phyloP scores from a whole-genome alignment of 306 rosid genomes.

The Adenanthera pavonina region DNA sequence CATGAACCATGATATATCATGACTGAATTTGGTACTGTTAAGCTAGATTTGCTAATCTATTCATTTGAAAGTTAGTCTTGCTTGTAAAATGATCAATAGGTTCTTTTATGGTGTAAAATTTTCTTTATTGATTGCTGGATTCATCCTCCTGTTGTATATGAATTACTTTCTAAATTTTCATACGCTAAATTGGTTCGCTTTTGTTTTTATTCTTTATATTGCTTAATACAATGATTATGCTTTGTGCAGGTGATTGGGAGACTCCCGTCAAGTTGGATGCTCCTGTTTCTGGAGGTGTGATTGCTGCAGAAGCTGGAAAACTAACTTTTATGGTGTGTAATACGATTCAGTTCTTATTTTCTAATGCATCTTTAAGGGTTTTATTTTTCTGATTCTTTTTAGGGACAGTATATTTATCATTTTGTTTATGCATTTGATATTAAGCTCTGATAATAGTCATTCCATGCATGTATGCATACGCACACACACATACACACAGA shows the following conservation, averaged over 20 bases:
- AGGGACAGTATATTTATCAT: conserved; percentile 2
- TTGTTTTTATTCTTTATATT: background rate
- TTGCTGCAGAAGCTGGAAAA: conserved; percentile 93
- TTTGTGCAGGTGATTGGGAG: conserved; percentile 53
- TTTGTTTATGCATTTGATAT: conserved; percentile 14
- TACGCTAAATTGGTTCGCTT: conserved; percentile 3
- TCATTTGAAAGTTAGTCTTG: conserved; percentile 5
- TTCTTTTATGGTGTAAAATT: background rate
- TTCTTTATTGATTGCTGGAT: background rate
- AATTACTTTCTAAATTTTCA: conserved; percentile 26
- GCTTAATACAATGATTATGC: conserved; percentile 37
- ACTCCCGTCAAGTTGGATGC: conserved; percentile 84
- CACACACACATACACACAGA: too few relatives aligned
- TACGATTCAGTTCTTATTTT: conserved; percentile 17
- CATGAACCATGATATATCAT: too few relatives aligned
- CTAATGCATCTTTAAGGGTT: background rate
- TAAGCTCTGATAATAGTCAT: conserved; percentile 16
- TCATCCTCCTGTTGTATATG: conserved; percentile 1
- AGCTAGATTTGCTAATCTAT: background rate
- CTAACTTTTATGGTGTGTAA: conserved; percentile 84
- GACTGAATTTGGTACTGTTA: too few relatives aligned
- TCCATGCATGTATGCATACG: background rate
- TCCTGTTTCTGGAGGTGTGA: conserved; percentile 95
- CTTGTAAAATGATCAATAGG: background rate
- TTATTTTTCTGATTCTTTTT: background rate